Conservation (phyloP, 164 flowering plant species). For the Aristolochia contorta region DNA sequence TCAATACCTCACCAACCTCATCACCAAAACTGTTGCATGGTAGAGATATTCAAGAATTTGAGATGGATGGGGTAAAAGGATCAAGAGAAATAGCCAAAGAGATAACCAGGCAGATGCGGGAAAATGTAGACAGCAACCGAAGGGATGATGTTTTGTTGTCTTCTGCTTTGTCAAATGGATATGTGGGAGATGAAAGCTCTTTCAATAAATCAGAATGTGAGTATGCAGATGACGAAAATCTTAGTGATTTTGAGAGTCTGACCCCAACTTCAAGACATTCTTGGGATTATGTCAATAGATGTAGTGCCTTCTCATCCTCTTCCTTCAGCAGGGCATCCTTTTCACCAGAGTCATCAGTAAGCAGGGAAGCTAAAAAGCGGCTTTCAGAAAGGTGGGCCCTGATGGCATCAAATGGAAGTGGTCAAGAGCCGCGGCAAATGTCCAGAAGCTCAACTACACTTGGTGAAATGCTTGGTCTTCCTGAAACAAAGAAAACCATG, state of each 20-base stretch:
- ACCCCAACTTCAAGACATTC: conserved; percentile 78
- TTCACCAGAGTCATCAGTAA: conserved; percentile 87
- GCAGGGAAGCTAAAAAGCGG: conserved; percentile 92
- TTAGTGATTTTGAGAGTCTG: conserved; percentile 73
- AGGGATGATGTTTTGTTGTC: conserved; percentile 62
- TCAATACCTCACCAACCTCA: conserved; percentile 35
- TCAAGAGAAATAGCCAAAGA: conserved; percentile 65
- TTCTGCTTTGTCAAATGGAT: conserved; percentile 76
- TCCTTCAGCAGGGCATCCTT: conserved; percentile 66
- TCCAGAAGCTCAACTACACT: conserved; percentile 78
- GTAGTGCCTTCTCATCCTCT: conserved; percentile 59
- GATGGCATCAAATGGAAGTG: conserved; percentile 53
- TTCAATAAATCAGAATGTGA: conserved; percentile 68
- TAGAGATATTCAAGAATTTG: conserved; percentile 29
- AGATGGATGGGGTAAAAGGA: conserved; percentile 37
- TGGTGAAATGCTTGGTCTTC: conserved; percentile 96
- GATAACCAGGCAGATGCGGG: conserved; percentile 53
- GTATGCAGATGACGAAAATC: conserved; percentile 36
- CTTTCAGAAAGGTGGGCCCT: conserved; percentile 94
- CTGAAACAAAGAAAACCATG: conserved; percentile 41
- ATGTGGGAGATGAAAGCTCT: conserved; percentile 80
- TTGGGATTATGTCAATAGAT: conserved; percentile 65
- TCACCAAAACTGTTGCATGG: conserved; percentile 27
- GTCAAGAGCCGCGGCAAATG: conserved; percentile 48
- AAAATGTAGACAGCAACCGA: conserved; percentile 36